phyloP scores from a whole-genome alignment of 2,329 filamentous ascomycete species.

The Aschersonia sp. region DNA sequence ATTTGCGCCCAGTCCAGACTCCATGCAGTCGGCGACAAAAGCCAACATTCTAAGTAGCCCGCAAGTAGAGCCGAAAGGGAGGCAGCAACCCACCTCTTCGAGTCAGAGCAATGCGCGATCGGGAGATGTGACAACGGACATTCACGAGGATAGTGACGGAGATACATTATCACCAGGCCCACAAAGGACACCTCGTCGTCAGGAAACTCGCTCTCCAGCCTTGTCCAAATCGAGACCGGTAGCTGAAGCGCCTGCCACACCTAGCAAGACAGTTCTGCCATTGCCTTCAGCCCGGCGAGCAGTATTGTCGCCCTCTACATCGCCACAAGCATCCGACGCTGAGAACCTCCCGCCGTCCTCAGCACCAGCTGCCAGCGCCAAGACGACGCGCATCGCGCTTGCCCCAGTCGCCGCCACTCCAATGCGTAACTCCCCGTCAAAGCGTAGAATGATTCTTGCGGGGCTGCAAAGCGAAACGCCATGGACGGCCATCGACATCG shows the following conservation, averaged over 20 bases:
- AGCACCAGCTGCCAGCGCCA: constrained; percentile 32
- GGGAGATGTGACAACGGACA: neutral
- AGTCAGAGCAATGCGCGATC: neutral
- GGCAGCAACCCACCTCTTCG: neutral
- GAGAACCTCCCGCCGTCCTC: constrained; percentile 68
- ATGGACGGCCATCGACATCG: constrained; percentile 68
- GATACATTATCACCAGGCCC: neutral
- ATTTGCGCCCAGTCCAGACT: constrained; percentile 29
- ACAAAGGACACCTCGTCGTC: neutral
- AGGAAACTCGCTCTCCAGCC: neutral
- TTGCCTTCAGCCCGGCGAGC: constrained; percentile 36
- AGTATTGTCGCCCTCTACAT: constrained; percentile 46
- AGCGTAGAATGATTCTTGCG: constrained; percentile 38
- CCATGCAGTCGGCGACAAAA: constrained; percentile 20
- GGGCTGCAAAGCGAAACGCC: constrained; percentile 41
- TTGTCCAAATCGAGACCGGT: constrained; percentile 3
- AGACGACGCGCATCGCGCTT: constrained; percentile 31
- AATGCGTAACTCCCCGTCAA: constrained; percentile 43
- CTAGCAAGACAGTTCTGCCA: constrained; percentile 25
- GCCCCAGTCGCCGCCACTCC: constrained; percentile 32
- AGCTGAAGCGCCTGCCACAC: constrained; percentile 25
- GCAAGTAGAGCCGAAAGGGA: constrained; percentile 12
- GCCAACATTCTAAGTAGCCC: constrained; percentile 5
- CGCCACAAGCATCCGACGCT: constrained; percentile 64
- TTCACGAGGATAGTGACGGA: constrained; percentile 1